A percentile compares a stretch with the other conserved stretches of the same genome.
These are phyloP conservation scores for Eimeria praecox DNA, from an alignment of 169 alveolate species.

Conservation along the genomic window DNA sequence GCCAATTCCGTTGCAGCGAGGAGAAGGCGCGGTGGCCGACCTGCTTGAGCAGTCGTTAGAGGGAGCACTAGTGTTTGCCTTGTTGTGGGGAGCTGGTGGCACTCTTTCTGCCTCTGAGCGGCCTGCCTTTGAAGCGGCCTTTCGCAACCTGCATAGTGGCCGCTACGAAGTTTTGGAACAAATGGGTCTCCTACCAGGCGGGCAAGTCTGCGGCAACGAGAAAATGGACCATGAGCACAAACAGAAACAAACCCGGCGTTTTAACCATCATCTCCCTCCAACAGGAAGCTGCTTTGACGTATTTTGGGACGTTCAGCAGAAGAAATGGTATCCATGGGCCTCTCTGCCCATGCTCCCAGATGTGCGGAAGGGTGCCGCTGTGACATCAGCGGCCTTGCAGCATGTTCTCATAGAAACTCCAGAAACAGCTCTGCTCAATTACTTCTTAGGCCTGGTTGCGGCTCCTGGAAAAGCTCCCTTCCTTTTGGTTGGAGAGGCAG, in stretches of 20 bases:
- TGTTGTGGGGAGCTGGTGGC: conserved; percentile 71
- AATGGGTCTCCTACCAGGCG: conserved; percentile 43
- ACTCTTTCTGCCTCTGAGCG: conserved; percentile 64
- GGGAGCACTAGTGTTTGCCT: conserved; percentile 59
- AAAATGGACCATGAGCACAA: background rate
- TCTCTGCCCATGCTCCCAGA: conserved; percentile 68
- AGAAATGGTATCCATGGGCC: conserved; percentile 63
- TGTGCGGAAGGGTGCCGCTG: conserved; percentile 48
- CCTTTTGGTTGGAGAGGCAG: conserved; percentile 62
- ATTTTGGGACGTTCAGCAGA: conserved; percentile 68
- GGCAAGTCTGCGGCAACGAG: background rate
- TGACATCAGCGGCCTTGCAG: conserved; percentile 25
- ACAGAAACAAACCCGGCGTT: background rate
- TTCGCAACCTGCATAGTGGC: conserved; percentile 70
- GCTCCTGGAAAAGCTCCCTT: conserved; percentile 14
- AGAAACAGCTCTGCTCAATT: conserved; percentile 44
- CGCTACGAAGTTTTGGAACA: conserved; percentile 55
- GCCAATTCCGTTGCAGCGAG: conserved; percentile 7
- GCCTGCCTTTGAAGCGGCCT: conserved; percentile 65
- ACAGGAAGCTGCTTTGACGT: conserved; percentile 70
- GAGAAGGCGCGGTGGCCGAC: conserved; percentile 27
- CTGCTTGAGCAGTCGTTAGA: conserved; percentile 51
- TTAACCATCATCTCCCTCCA: conserved; percentile 59
- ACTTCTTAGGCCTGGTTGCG: conserved; percentile 1
- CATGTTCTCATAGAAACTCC: conserved; percentile 48